phyloP scores from a whole-genome alignment of 108 stramenopile species.

The Conticribra weissflogii region DNA sequence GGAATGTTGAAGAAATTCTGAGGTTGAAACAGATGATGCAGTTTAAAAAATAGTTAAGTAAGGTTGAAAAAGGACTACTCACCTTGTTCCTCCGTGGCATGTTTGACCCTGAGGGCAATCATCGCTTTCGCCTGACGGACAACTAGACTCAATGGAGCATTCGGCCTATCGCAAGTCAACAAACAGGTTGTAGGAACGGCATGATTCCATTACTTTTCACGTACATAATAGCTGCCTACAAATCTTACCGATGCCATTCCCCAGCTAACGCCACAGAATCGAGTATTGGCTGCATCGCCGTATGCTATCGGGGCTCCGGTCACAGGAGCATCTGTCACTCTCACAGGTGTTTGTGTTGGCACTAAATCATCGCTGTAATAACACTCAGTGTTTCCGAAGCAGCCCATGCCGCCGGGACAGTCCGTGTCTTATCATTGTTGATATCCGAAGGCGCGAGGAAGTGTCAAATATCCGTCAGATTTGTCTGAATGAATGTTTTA shows the following conservation, averaged over 20 bases:
- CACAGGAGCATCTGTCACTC: constrained; percentile 16
- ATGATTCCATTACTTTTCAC: too few relatives aligned
- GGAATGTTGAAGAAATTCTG: not conserved
- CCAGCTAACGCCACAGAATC: constrained; percentile 21
- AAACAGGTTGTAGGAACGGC: too few relatives aligned
- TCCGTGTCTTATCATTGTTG: constrained; percentile 1
- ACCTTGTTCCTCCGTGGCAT: constrained; percentile 36
- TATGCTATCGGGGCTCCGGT: constrained; percentile 32
- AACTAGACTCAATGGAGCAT: constrained; percentile 36
- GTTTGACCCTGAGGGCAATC: constrained; percentile 39
- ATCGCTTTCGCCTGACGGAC: constrained; percentile 23
- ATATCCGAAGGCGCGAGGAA: not conserved
- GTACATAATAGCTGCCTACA: too few relatives aligned
- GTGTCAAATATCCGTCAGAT: constrained; percentile 1
- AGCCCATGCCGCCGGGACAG: constrained; percentile 18
- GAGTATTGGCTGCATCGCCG: constrained; percentile 34
- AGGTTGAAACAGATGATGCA: too few relatives aligned
- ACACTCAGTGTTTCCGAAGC: constrained; percentile 45
- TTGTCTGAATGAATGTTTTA: not conserved
- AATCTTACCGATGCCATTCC: constrained; percentile 4
- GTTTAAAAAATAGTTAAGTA: too few relatives aligned
- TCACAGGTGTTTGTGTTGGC: constrained; percentile 24
- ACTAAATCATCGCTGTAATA: constrained; percentile 31
- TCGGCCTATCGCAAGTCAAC: not conserved
- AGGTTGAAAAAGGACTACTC: too few relatives aligned